A percentile compares a stretch with the other conserved stretches of the same genome.
phyloP scores from a whole-genome alignment of 768 basidiomycete species.

The Boletus reticulatus region DNA sequence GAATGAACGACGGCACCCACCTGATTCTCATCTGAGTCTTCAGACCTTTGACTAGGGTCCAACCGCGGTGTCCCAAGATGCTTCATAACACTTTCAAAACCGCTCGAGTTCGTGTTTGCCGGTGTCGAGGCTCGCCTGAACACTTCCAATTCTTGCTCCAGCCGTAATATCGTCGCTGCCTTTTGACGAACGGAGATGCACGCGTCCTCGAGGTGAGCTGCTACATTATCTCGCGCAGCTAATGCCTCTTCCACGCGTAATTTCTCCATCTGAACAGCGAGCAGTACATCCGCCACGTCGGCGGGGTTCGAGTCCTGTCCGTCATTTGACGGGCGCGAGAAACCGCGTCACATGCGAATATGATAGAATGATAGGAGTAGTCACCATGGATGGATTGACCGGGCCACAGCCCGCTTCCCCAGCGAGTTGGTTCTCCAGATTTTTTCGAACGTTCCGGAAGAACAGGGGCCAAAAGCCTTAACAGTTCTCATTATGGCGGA shows the following conservation, averaged over 20 bases:
- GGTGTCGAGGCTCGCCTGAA: conserved; percentile 23
- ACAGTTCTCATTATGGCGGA: conserved; percentile 1
- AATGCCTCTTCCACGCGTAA: conserved; percentile 55
- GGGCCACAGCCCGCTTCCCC: not conserved
- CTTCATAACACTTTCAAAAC: not conserved
- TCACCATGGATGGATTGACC: conserved; percentile 15
- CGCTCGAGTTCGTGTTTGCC: conserved; percentile 12
- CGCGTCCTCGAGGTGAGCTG: conserved; percentile 56
- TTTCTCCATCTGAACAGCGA: conserved; percentile 54
- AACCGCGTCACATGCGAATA: not conserved
- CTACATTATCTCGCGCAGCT: conserved; percentile 59
- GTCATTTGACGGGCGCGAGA: not conserved
- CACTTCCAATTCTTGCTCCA: conserved; percentile 42
- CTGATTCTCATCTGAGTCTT: not conserved
- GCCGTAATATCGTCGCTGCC: conserved; percentile 44
- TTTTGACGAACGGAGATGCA: conserved; percentile 63
- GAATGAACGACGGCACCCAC: not conserved
- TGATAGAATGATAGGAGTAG: not conserved
- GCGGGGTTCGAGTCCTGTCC: conserved; percentile 12
- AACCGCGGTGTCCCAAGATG: not conserved
- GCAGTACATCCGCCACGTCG: conserved; percentile 44
- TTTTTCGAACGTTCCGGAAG: not conserved
- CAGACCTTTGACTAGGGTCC: not conserved
- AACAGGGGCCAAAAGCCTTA: not conserved
- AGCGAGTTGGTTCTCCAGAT: conserved; percentile 3